Conservation (phyloP, 441 rosid genomes). For the Erodium chrysanthum region DNA sequence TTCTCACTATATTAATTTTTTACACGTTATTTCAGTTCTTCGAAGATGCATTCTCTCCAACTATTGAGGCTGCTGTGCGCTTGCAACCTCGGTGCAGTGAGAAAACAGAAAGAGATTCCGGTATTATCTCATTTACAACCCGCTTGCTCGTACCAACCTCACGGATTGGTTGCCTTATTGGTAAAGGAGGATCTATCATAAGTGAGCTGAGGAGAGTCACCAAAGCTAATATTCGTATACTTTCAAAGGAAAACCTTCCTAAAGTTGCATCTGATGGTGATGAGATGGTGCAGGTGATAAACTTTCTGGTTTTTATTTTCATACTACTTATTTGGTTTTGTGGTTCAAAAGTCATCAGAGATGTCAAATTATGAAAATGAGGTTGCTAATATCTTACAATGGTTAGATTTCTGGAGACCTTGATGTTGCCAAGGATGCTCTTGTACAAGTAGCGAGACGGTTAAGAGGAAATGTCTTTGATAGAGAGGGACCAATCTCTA, state of each 20-base stretch:
- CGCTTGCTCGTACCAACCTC: conserved; percentile 90
- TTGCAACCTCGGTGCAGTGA: conserved; percentile 92
- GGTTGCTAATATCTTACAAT: conserved; percentile 11
- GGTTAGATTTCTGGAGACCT: conserved; percentile 83
- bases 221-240: conserved; percentile 83
- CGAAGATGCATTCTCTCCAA: conserved; percentile 77
- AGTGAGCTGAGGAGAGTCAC: conserved; percentile 81
- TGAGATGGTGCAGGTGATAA: conserved; percentile 87
- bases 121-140: conserved; percentile 62
- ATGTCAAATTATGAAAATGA: conserved; percentile 13
- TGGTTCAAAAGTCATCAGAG: conserved; percentile 13
- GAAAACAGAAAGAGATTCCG: conserved; percentile 86
- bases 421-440: conserved; percentile 94
- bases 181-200: conserved; percentile 85
- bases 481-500: conserved; percentile 69
- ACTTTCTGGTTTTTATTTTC: not conserved
- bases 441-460: conserved; percentile 62
- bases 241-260: conserved; percentile 81
- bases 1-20: conserved; percentile 7
- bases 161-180: conserved; percentile 90
- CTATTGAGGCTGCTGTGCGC: conserved; percentile 82
- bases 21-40: conserved; percentile 36
- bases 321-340: not conserved
- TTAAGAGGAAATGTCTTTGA: conserved; percentile 85
- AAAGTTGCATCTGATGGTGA: conserved; percentile 82